Conservation (phyloP, 345 rosid species). For the Eucalyptus regnans region DNA sequence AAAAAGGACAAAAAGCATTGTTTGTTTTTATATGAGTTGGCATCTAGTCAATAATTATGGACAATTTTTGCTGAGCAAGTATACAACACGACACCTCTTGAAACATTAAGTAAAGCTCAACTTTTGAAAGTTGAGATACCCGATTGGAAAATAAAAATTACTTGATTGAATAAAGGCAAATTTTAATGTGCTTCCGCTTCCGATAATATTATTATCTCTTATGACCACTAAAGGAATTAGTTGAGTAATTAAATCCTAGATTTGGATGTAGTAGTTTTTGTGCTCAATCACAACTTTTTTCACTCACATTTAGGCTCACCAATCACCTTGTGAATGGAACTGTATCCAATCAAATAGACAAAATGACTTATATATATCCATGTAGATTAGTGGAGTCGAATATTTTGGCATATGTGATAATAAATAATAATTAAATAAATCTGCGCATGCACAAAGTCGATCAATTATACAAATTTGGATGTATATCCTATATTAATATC, state of each 20-base stretch:
- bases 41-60: neutral
- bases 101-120: neutral
- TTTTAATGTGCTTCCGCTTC: neutral
- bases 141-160: neutral
- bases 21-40: neutral
- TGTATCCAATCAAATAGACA: neutral
- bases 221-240: neutral
- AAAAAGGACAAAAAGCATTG: neutral
- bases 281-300: neutral
- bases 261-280: neutral
- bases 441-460: accelerated
- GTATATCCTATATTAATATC: neutral
- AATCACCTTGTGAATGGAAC: neutral
- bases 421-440: neutral
- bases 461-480: neutral
- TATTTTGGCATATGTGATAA: neutral
- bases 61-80: neutral
- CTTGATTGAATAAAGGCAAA: neutral
- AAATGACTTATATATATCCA: neutral
- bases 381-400: neutral
- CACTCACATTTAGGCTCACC: neutral
- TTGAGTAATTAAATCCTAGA: neutral
- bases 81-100: neutral
- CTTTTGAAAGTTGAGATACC: neutral
- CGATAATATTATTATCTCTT: neutral